Percentiles rank a stretch among this genome's conserved stretches.
phyloP scores from a whole-genome alignment of 345 rosid species.

The Eucalyptus paniculata region DNA sequence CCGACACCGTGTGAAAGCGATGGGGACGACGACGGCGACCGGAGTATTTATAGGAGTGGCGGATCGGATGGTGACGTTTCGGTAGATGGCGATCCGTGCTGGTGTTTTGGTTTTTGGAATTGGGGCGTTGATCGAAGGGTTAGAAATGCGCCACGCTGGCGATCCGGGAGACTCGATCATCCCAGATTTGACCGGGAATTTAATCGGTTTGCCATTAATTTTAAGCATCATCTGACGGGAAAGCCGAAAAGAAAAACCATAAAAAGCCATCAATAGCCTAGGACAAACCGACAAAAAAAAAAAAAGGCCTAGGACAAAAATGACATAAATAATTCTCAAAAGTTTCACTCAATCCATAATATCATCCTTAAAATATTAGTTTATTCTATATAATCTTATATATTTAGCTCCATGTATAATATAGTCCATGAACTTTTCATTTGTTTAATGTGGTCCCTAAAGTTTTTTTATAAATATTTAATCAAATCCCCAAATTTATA shows the following conservation, averaged over 20 bases:
- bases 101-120: not conserved
- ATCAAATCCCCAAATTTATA: too few species aligned
- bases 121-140: not conserved
- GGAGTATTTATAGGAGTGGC: not conserved
- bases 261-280: not conserved
- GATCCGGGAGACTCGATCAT: not conserved
- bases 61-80: not conserved
- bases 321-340: not conserved
- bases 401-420: too few species aligned
- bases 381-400: too few species aligned
- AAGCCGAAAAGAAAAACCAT: not conserved
- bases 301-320: too few species aligned
- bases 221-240: not conserved
- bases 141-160: conserved; percentile 3
- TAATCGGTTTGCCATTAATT: not conserved
- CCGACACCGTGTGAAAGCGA: not conserved
- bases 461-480: too few species aligned
- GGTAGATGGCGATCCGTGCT: not conserved
- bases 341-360: not conserved
- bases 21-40: not conserved
- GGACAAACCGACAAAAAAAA: too few species aligned
- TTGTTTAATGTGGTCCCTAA: rapidly evolving
- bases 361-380: not conserved
- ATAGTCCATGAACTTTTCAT: too few species aligned
- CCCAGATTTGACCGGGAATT: not conserved